Base-by-base conservation (phyloP, 148 eudicot genomes). In the Euryodendron excelsum region DNA sequence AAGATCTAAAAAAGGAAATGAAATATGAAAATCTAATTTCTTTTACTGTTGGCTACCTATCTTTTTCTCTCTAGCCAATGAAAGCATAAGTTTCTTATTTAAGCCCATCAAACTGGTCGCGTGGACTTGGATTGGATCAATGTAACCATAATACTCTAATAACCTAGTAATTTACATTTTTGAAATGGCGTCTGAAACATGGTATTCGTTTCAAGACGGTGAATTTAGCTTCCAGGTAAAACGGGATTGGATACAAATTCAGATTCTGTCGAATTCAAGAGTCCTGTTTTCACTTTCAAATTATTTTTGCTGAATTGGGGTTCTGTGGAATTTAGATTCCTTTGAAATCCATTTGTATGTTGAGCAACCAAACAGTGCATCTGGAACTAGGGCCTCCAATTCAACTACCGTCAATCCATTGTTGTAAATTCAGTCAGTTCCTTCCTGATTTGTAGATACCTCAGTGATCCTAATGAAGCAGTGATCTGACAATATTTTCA, bases 101-200 rank as follows among this genome's bases (percentile, higher is more conserved):
- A 64, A 33, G 69, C 39, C 31, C 44, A 21, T 64, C 69, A 65
- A 31, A 34, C 44, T 20, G 59, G 59, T 15, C 48, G 37, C 58
- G 47, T 71, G 74, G 74, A 71, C 27, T 47, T 71, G 37, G 6
- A 71, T 27, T 47, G 27, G n/a, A n/a, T n/a, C n/a, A n/a, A n/a
- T n/a, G n/a, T n/a, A n/a, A n/a, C n/a, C n/a, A n/a, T n/a, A n/a
- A n/a, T n/a, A n/a, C n/a, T n/a, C n/a, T n/a, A n/a, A n/a, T n/a
- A n/a, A n/a, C n/a, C n/a, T n/a, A n/a, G n/a, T n/a, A n/a, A n/a
- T n/a, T n/a, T n/a, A n/a, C n/a, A n/a, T n/a, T n/a, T n/a, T n/a
- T n/a, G n/a, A n/a, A n/a, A n/a, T n/a, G n/a, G n/a, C n/a, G n/a
- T n/a, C n/a, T n/a, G n/a, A n/a, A n/a, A n/a, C n/a, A n/a, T n/a